These are phyloP conservation scores for Sutorius eximius DNA, from an alignment of 1,284 basidiomycete species.

Conservation along the genomic window DNA sequence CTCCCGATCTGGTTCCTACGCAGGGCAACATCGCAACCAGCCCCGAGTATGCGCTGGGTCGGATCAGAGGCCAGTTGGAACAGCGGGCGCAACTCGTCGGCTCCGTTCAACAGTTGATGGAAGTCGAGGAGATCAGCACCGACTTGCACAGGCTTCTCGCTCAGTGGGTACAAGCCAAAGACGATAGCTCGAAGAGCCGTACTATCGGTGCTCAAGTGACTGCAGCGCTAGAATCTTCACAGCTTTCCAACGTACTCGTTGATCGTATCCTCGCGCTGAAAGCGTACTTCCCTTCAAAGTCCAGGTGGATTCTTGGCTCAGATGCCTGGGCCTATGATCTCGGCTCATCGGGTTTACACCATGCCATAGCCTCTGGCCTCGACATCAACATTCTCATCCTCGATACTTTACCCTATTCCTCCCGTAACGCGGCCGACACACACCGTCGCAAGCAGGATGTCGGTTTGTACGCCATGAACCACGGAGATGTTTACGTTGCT, in stretches of 20 bases:
- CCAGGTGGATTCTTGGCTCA: conserved; percentile 96
- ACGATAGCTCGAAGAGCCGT: conserved; percentile 58
- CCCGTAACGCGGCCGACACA: conserved; percentile 69
- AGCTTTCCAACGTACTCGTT: conserved; percentile 45
- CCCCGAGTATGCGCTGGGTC: conserved; percentile 93
- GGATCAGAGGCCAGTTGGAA: conserved; percentile 80
- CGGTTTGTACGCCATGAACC: conserved; percentile 97
- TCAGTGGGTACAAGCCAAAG: conserved; percentile 74
- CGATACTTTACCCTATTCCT: conserved; percentile 88
- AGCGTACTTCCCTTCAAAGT: conserved; percentile 63
- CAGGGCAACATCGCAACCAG: conserved; percentile 77
- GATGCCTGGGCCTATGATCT: conserved; percentile 98
- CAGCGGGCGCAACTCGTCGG: conserved; percentile 64
- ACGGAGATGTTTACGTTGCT: conserved; percentile 95
- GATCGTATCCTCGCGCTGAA: conserved; percentile 59
- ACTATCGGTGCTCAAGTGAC: conserved; percentile 63
- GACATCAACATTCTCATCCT: conserved; percentile 96
- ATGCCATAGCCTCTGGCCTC: conserved; percentile 86
- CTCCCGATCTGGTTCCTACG: conserved; percentile 67
- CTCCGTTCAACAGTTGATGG: conserved; percentile 62
- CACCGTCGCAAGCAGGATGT: conserved; percentile 88
- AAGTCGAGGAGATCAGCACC: conserved; percentile 45
- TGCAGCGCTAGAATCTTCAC: conserved; percentile 49
- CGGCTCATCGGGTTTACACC: conserved; percentile 94
- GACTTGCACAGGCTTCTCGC: conserved; percentile 73